A percentile compares a stretch with the other conserved stretches of the same genome.
phyloP scores from a whole-genome alignment of 140 eudicot species.

The Ambrosia hybrid region DNA sequence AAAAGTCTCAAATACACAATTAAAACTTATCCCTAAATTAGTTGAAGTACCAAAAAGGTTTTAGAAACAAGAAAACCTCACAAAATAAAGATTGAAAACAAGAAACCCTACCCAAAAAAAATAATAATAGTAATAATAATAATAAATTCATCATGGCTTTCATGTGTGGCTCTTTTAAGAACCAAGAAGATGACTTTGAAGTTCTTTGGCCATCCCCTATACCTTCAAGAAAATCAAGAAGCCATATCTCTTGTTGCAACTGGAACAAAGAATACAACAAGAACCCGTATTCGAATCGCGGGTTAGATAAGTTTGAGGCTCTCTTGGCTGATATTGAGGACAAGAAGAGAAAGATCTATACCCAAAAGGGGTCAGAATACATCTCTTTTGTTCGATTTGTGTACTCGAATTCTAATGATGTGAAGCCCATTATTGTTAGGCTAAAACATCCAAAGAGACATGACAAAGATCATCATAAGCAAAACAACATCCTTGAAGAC shows the following conservation, averaged over 20 bases:
- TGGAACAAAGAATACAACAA: conserved; percentile 34
- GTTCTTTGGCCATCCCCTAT: conserved; percentile 31
- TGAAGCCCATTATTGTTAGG: conserved; percentile 67
- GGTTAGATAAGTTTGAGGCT: conserved; percentile 61
- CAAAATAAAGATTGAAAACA: neutral
- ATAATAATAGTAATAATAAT: too few relatives aligned
- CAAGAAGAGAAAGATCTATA: conserved; percentile 55
- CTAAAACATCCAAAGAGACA: conserved; percentile 37
- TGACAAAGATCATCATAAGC: conserved; percentile 16
- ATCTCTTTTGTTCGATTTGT: conserved; percentile 59
- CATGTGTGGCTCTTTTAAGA: conserved; percentile 49
- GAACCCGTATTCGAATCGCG: conserved; percentile 62
- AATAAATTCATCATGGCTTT: conserved; percentile 31
- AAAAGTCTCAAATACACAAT: conserved; percentile 22
- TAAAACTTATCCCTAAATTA: conserved; percentile 11
- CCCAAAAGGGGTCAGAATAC: conserved; percentile 60
- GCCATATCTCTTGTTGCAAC: conserved; percentile 19
- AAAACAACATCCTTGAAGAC: conserved; percentile 23
- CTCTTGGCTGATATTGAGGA: conserved; percentile 65
- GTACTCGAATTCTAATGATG: conserved; percentile 44
- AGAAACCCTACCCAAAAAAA: conserved; percentile 2
- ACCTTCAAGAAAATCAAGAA: conserved; percentile 33
- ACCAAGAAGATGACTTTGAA: conserved; percentile 36
- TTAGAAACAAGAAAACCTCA: neutral
- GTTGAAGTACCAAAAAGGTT: neutral